Conservation (phyloP, 1,284 basidiomycete species). For the Tilletia walkeri region DNA sequence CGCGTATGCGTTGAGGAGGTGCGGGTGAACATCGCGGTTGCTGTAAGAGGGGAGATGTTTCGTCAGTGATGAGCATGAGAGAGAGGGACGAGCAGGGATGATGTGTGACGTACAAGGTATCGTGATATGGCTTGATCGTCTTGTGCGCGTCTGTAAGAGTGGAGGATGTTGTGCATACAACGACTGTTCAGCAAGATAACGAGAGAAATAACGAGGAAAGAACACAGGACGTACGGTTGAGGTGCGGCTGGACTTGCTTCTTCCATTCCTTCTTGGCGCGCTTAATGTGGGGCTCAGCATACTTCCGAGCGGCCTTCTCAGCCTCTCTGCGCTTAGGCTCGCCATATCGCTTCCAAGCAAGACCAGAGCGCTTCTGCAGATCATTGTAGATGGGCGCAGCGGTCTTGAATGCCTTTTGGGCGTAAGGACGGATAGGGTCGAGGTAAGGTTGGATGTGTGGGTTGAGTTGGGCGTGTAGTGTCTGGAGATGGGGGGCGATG, state of each 20-base stretch:
- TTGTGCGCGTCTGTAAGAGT: conserved; percentile 25
- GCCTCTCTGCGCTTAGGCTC: conserved; percentile 10
- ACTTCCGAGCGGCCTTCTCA: conserved; percentile 17
- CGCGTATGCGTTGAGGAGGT: conserved; percentile 36
- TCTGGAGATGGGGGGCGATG: not conserved
- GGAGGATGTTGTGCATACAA: too few species aligned
- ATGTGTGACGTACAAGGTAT: conserved; percentile 31
- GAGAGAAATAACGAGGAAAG: not conserved
- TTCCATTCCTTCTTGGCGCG: conserved; percentile 41
- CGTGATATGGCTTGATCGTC: conserved; percentile 45
- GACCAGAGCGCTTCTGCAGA: not conserved
- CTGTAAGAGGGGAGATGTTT: too few species aligned
- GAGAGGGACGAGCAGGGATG: not conserved
- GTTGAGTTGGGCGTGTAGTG: not conserved
- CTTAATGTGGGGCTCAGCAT: conserved; percentile 41
- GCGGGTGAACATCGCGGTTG: conserved; percentile 50
- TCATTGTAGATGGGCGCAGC: conserved; percentile 5
- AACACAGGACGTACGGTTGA: conserved; percentile 27
- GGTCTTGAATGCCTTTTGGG: conserved; percentile 1
- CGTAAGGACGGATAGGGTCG: not conserved
- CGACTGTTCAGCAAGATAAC: not conserved
- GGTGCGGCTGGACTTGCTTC: conserved; percentile 44
- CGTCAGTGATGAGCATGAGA: not conserved
- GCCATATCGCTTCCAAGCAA: conserved; percentile 11
- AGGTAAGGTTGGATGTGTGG: conserved; percentile 5